Percentiles rank a stretch among this genome's conserved stretches.
These are phyloP conservation scores for Clitopilus passeckerianus DNA, from an alignment of 768 basidiomycete species.

Conservation along the genomic window DNA sequence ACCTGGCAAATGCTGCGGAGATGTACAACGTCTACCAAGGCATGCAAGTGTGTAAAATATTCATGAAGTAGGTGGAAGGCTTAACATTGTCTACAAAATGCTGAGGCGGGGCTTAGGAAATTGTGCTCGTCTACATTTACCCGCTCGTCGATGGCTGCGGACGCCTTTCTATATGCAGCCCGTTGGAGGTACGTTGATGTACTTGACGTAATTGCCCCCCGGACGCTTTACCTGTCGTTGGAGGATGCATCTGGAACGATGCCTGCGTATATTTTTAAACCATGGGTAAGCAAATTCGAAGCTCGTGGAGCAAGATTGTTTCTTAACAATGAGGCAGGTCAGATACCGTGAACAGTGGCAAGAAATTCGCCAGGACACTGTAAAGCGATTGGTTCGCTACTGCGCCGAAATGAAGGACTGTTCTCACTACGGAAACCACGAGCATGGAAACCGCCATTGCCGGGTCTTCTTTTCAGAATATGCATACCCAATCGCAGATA, in stretches of 20 bases:
- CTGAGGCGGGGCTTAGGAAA: neutral
- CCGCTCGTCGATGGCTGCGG: neutral
- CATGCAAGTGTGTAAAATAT: slow-evolving; percentile 18
- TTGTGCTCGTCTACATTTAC: neutral
- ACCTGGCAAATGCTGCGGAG: slow-evolving; percentile 24
- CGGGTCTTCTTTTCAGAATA: neutral
- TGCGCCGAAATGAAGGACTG: neutral
- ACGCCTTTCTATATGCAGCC: neutral
- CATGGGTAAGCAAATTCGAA: neutral
- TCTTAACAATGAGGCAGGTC: neutral
- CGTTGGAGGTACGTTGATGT: neutral
- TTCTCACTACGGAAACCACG: neutral
- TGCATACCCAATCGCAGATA: neutral
- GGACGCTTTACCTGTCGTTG: neutral
- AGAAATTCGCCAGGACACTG: neutral
- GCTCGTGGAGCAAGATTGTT: neutral
- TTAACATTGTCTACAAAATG: neutral
- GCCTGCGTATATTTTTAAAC: neutral
- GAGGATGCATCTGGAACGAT: neutral
- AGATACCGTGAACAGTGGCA: neutral
- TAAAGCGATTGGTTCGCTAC: neutral
- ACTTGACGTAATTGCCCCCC: neutral
- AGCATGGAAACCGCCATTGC: neutral
- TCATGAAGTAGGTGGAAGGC: slow-evolving; percentile 15
- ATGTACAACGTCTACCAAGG: slow-evolving; percentile 24